Evolutionary conservation across 164 flowering plant species (phyloP).

Genomic region (Annona squamosa): DNA sequence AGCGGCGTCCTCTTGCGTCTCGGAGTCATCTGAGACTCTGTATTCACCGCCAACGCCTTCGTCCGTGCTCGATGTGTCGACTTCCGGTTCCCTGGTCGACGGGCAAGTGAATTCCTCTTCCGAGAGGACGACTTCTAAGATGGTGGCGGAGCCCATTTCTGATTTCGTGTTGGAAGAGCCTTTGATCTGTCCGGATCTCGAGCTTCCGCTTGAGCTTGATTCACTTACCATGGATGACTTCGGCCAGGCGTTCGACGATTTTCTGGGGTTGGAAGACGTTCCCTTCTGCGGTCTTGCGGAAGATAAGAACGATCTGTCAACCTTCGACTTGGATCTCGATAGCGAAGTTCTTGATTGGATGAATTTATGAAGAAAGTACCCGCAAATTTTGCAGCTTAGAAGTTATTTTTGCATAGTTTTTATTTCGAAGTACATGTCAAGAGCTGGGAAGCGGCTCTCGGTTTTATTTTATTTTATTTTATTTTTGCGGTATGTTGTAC

Average conservation of each 20-base stretch:
- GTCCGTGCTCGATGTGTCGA: conserved; percentile 40
- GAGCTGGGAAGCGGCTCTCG: background rate
- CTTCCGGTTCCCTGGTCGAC: conserved; percentile 21
- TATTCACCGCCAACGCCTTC: conserved; percentile 43
- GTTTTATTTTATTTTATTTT: too few species aligned
- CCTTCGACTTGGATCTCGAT: conserved; percentile 27
- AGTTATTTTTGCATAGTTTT: conserved; percentile 2
- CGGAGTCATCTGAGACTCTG: conserved; percentile 35
- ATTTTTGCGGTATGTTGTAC: background rate
- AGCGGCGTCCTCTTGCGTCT: conserved; percentile 20
- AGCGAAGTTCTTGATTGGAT: conserved; percentile 35
- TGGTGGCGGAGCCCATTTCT: conserved; percentile 10
- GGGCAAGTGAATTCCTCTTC: background rate
- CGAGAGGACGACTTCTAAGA: background rate
- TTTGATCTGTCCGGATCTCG: conserved; percentile 25
- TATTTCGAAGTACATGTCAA: background rate
- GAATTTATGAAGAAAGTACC: conserved; percentile 50
- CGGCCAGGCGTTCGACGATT: conserved; percentile 27
- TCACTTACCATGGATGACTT: conserved; percentile 29
- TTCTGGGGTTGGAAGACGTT: conserved; percentile 34
- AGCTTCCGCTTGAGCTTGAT: conserved; percentile 36
- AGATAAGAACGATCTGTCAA: conserved; percentile 31
- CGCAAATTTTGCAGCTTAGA: conserved; percentile 56
- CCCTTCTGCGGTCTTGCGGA: conserved; percentile 32
- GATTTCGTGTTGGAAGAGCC: conserved; percentile 23